These are phyloP conservation scores for Tritrichomonas foetus DNA, from an alignment of 208 protist genomes.

Conservation along the genomic window DNA sequence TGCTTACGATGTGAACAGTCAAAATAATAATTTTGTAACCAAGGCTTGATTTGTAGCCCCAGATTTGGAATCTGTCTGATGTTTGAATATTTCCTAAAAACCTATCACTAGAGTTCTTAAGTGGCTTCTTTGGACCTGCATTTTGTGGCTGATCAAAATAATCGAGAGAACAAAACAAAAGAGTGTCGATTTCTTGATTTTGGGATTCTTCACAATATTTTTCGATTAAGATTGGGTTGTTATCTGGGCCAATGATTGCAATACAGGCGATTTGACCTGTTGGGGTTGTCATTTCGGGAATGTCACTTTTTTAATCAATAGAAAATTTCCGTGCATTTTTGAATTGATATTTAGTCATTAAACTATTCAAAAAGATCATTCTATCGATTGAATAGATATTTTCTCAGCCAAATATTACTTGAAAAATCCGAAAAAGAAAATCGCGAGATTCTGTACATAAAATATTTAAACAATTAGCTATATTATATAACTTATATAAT, in stretches of 20 bases:
- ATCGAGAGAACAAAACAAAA: conserved; percentile 34
- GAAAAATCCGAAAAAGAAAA: not conserved
- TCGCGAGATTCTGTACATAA: not conserved
- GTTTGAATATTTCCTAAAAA: conserved; percentile 32
- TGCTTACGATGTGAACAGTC: not conserved
- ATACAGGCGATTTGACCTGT: not conserved
- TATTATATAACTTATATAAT: not conserved
- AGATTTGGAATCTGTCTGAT: conserved; percentile 29
- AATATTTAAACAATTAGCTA: not conserved
- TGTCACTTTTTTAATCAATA: not conserved
- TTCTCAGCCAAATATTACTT: not conserved
- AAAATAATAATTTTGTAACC: conserved; percentile 14
- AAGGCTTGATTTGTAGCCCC: not conserved
- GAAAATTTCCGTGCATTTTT: not conserved
- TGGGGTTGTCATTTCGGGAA: no score
- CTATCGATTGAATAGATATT: not conserved
- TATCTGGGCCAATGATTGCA: conserved; percentile 5
- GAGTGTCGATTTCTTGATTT: conserved; percentile 5
- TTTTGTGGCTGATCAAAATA: not conserved
- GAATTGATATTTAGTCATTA: not conserved
- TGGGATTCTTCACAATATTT: not conserved
- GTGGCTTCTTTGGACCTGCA: not conserved
- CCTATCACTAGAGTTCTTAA: not conserved
- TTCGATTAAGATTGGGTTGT: not conserved
- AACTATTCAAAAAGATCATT: not conserved